Conservation (phyloP, 169 alveolate species). For the Amoebophrya sp. region DNA sequence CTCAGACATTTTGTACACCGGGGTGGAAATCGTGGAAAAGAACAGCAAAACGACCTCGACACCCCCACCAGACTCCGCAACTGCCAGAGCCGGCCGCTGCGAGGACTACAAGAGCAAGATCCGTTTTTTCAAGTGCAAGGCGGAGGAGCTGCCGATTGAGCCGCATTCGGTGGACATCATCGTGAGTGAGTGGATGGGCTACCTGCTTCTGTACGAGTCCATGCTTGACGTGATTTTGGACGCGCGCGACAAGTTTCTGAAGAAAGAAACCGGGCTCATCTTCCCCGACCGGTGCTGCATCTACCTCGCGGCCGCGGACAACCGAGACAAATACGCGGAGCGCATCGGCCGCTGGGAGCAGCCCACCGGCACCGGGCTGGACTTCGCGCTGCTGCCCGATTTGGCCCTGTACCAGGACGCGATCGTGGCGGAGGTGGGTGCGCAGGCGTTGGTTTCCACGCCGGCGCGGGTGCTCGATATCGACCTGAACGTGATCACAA, state of each 20-base stretch:
- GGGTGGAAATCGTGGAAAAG: conserved; percentile 54
- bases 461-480: neutral
- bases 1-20: conserved; percentile 76
- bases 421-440: neutral
- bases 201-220: conserved; percentile 79
- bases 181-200: conserved; percentile 96
- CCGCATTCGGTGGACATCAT: conserved; percentile 78
- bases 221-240: conserved; percentile 82
- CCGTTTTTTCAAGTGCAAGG: conserved; percentile 77
- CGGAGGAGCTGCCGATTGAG: conserved; percentile 84
- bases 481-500: neutral
- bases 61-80: no score
- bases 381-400: neutral
- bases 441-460: neutral
- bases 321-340: conserved; percentile 43
- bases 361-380: no score
- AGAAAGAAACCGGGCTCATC: conserved; percentile 74
- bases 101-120: conserved; percentile 51
- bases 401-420: neutral
- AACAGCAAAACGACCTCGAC: no score
- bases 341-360: no score
- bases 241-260: conserved; percentile 83
- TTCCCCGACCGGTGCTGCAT: conserved; percentile 85
- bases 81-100: no score
- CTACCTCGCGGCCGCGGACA: conserved; percentile 81